A percentile compares a stretch with the other conserved stretches of the same genome.
phyloP scores from a whole-genome alignment of 495 filamentous ascomycete genomes.

The Neurospora cerealis region DNA sequence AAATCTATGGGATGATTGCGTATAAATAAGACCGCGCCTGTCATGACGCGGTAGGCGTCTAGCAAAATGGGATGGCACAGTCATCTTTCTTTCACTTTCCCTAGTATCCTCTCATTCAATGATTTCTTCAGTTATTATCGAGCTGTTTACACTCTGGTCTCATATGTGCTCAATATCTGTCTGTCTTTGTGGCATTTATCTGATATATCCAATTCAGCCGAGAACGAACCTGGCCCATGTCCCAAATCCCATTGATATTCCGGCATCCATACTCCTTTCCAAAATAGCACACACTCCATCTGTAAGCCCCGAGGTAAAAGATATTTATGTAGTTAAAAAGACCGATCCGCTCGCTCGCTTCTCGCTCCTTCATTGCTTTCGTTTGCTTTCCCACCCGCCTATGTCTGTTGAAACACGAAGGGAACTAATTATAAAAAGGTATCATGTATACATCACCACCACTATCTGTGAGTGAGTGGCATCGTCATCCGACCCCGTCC shows the following conservation, averaged over 20 bases:
- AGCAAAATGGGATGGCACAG: no score
- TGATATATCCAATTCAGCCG: neutral
- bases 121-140: no score
- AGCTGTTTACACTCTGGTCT: no score
- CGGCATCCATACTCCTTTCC: no score
- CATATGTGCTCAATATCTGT: no score
- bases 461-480: neutral
- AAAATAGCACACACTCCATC: neutral
- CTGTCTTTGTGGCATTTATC: neutral
- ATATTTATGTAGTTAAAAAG: neutral
- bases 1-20: no score
- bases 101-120: no score
- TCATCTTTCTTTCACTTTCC: no score
- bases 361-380: neutral
- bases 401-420: neutral
- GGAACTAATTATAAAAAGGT: neutral
- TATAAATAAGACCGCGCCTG: no score
- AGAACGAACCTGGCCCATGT: no score
- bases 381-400: neutral
- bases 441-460: neutral
- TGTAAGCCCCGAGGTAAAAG: neutral
- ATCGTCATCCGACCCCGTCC: neutral
- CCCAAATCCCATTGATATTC: no score
- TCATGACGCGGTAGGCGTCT: no score
- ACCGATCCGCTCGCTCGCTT: neutral